A percentile compares a stretch with the other conserved stretches of the same genome.
Conservation (phyloP, 257 asterid species). For the Solanum clarkiae region DNA sequence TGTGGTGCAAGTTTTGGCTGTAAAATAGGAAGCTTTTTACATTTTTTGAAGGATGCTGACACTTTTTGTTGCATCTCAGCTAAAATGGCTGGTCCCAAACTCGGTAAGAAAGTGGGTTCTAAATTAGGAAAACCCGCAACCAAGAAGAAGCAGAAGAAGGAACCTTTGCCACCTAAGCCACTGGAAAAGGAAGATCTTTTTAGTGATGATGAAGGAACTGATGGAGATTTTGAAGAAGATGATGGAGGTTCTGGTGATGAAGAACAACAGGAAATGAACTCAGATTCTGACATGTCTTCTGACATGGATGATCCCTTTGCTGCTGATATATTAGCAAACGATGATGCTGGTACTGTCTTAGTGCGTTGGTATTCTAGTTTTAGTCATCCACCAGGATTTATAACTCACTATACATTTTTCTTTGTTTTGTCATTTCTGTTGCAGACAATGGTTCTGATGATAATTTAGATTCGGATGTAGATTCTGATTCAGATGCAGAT, state of each 20-base stretch:
- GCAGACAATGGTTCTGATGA: background rate
- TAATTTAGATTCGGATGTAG: constrained; percentile 30
- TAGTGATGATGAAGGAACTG: constrained; percentile 36
- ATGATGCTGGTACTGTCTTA: constrained; percentile 46
- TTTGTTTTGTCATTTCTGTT: background rate
- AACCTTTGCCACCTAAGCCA: constrained; percentile 6
- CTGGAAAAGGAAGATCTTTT: constrained; percentile 27
- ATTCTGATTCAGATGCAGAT: constrained; percentile 49
- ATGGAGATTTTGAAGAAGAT: constrained; percentile 18
- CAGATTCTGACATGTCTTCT: constrained; percentile 63
- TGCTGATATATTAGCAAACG: constrained; percentile 49
- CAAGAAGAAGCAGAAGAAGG: constrained; percentile 54
- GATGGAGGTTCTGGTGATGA: constrained; percentile 28
- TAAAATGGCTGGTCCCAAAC: constrained; percentile 48
- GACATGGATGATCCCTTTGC: constrained; percentile 74
- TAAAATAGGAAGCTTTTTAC: background rate
- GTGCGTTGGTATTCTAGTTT: background rate
- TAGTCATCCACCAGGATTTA: background rate
- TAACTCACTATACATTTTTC: background rate
- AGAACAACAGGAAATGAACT: constrained; percentile 23
- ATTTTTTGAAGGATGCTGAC: background rate
- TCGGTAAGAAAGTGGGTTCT: constrained; percentile 22
- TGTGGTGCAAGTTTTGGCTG: background rate
- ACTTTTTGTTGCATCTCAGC: constrained; percentile 5
- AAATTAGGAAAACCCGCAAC: constrained; percentile 22